phyloP scores from a whole-genome alignment of 768 basidiomycete species.

The Trametes maxima region DNA sequence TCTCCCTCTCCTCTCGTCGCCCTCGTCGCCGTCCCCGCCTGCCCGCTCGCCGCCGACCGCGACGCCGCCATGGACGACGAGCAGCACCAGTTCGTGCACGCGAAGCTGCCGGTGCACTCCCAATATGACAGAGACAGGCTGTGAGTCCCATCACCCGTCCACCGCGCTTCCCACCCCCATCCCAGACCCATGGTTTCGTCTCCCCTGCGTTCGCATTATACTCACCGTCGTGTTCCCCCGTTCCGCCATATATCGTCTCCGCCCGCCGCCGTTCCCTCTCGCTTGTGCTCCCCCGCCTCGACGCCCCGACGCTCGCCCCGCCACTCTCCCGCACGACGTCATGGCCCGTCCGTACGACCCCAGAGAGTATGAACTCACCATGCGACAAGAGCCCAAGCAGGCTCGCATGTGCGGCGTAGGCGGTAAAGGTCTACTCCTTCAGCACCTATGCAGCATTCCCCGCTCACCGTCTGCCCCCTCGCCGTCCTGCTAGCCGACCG shows the following conservation, averaged over 20 bases:
- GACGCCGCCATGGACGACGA: constrained; percentile 28
- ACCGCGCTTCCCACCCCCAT: constrained; percentile 20
- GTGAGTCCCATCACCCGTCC: constrained; percentile 32
- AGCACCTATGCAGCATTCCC: constrained; percentile 4
- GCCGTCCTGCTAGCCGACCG: constrained; percentile 69
- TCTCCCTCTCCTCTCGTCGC: constrained; percentile 1
- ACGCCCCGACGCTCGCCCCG: neutral
- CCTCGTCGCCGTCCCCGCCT: constrained; percentile 7
- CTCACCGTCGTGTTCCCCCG: constrained; percentile 20
- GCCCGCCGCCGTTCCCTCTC: constrained; percentile 20
- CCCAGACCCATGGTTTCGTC: constrained; percentile 25
- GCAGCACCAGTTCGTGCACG: constrained; percentile 28
- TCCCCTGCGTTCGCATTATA: constrained; percentile 15
- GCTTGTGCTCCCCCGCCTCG: constrained; percentile 11
- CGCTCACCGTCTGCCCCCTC: constrained; percentile 1
- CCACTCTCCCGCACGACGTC: constrained; percentile 1
- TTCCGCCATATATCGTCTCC: constrained; percentile 23
- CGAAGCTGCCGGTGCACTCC: constrained; percentile 28
- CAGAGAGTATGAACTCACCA: constrained; percentile 84
- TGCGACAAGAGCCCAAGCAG: constrained; percentile 92
- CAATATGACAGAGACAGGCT: constrained; percentile 41
- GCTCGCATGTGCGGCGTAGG: constrained; percentile 90
- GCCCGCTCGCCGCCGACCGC: neutral
- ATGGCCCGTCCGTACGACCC: constrained; percentile 30
- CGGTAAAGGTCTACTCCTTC: constrained; percentile 57